Evolutionary conservation across 495 filamentous ascomycete genomes (phyloP).

Genomic region (Viridothelium virens): DNA sequence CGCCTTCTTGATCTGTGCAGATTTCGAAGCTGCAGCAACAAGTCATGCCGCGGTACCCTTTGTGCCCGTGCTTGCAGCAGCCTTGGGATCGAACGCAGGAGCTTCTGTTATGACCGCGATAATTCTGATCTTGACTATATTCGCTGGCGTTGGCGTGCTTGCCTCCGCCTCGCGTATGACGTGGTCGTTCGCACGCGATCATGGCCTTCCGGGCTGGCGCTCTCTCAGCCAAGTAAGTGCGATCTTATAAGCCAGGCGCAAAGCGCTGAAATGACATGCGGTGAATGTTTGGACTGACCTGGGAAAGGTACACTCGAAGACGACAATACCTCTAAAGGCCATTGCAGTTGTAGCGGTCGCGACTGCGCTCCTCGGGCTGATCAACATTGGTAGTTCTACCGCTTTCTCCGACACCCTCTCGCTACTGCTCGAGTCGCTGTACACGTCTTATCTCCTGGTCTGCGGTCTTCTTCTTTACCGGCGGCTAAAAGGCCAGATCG

Average conservation of each 20-base stretch:
- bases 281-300: too few species aligned
- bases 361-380: slow-evolving; percentile 20
- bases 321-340: slow-evolving; percentile 17
- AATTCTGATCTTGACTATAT: slow-evolving; percentile 30
- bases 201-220: slow-evolving; percentile 30
- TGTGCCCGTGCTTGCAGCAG: slow-evolving; percentile 49
- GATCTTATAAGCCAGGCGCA: neutral
- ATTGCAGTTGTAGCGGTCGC: slow-evolving; percentile 17
- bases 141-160: slow-evolving; percentile 34
- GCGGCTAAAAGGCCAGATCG: slow-evolving; percentile 20
- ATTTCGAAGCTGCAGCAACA: slow-evolving; percentile 36
- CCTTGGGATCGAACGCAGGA: slow-evolving; percentile 41
- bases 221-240: slow-evolving; percentile 16
- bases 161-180: slow-evolving; percentile 41
- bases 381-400: slow-evolving; percentile 22
- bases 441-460: slow-evolving; percentile 23
- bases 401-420: slow-evolving; percentile 27
- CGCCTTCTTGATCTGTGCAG: slow-evolving; percentile 44
- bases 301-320: neutral
- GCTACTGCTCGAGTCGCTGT: slow-evolving; percentile 24
- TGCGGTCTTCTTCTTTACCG: slow-evolving; percentile 21
- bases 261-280: too few species aligned
- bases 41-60: slow-evolving; percentile 42
- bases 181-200: slow-evolving; percentile 37
- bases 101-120: slow-evolving; percentile 44